A percentile compares a stretch with the other conserved stretches of the same genome.
Conservation (phyloP, 164 flowering plant species). For the Nymphaea colorata region DNA sequence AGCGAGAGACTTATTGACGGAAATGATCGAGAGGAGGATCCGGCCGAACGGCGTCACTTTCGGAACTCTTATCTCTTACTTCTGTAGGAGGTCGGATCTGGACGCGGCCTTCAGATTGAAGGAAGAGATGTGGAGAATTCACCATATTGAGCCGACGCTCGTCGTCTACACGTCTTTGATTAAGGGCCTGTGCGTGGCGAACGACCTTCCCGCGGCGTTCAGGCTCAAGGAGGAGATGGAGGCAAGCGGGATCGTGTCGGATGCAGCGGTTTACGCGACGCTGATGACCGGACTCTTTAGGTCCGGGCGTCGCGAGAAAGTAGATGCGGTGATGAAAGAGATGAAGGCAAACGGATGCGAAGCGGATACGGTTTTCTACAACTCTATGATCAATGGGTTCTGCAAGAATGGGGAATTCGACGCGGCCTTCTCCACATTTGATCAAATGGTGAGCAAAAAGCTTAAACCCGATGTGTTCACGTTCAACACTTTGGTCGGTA, state of each 20-base stretch:
- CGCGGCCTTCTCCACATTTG: conserved; percentile 28
- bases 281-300: conserved; percentile 42
- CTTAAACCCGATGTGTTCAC: conserved; percentile 55
- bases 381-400: conserved; percentile 47
- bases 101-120: conserved; percentile 49
- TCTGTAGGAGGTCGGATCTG: conserved; percentile 30
- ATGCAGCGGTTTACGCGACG: conserved; percentile 45
- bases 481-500: conserved; percentile 39
- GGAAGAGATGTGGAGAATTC: conserved; percentile 31
- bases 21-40: conserved; percentile 44
- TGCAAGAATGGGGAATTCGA: conserved; percentile 45
- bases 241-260: conserved; percentile 17
- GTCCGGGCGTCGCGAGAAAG: conserved; percentile 42
- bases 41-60: conserved; percentile 44
- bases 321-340: conserved; percentile 32
- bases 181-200: conserved; percentile 38
- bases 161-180: conserved; percentile 46
- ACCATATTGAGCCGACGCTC: conserved; percentile 24
- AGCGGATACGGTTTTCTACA: conserved; percentile 44
- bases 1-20: conserved; percentile 50
- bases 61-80: conserved; percentile 39
- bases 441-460: conserved; percentile 34
- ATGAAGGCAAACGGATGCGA: conserved; percentile 44
- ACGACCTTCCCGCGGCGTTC: conserved; percentile 36
- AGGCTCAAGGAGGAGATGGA: conserved; percentile 56